Base-by-base conservation (phyloP, 148 eudicot genomes). In the Heliosperma pusillum region DNA sequence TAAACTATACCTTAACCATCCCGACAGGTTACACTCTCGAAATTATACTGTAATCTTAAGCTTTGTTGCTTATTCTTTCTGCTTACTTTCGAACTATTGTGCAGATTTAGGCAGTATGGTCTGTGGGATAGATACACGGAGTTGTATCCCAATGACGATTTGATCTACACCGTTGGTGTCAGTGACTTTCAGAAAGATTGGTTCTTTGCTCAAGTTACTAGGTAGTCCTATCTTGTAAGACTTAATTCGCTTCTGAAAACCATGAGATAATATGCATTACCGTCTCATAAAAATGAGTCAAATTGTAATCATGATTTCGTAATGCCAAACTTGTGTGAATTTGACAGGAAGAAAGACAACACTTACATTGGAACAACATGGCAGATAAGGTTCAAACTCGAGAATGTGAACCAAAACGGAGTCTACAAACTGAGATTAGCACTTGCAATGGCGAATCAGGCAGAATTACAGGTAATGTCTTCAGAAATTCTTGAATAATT, bases 101-200 rank as follows among this genome's bases (percentile, higher is more conserved):
- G 65, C 86, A 92, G 97, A 60, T 92, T 86, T 76, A 85, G 98
- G 82, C 98, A 93, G 59, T 93, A 93, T 72, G 98, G 98, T 65
- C 72, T 93, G 3, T 93, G 98, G 98, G 98, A 93, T 25, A 90
- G 96, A 71, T 93, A 93, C 36, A 45, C 92, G 0, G 96, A 89
- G 36, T 27, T 93, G 27, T 93, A 93, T 75, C 96, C 96, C 16
- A 53, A 80, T 27, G 80, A 78, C 24, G 93, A 93, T 84, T 82
- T 90, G 21, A 82, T 86, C 2, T 93, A 81, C 81, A 86, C 87
- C 0, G 76, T 89, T 75, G 96, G 92, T 19, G 80, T 70, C 73
- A 90, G 93, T 63, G 93, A 93, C 53, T 90, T 85, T 76, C 44
- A 26, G 9, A 86, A 82, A 80, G 98, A 93, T 79, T 93, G 98